A percentile compares a stretch with the other conserved stretches of the same genome.
phyloP scores from a whole-genome alignment of 176 grass and related monocot genomes.

The Eleusine coracana region DNA sequence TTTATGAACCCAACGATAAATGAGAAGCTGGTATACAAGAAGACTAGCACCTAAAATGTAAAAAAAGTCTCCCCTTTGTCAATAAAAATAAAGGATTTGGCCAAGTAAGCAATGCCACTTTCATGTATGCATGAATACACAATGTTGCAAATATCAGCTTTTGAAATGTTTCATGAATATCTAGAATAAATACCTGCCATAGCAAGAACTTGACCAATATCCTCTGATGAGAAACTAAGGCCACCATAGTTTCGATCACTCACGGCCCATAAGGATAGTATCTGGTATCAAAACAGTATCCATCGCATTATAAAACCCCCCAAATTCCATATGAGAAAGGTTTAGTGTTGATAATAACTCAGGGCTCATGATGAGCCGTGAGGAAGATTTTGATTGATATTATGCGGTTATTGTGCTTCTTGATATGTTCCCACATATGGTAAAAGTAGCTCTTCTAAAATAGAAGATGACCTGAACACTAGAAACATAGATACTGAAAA shows the following conservation, averaged over 20 bases:
- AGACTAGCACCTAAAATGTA: conserved; percentile 54
- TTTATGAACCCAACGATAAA: conserved; percentile 62
- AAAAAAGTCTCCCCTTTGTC: background rate
- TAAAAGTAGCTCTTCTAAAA: background rate
- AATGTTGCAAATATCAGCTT: conserved; percentile 6
- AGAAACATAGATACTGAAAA: background rate
- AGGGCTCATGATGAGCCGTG: background rate
- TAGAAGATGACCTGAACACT: background rate
- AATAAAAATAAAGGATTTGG: background rate
- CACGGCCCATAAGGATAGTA: conserved; percentile 75
- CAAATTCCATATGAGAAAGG: background rate
- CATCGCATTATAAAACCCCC: background rate
- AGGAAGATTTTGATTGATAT: background rate
- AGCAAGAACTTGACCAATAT: conserved; percentile 70
- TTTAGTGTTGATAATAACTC: background rate
- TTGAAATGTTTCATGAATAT: conserved; percentile 32
- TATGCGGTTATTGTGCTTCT: background rate
- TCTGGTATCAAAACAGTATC: conserved; percentile 41
- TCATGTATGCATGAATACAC: background rate
- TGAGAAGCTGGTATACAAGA: conserved; percentile 62
- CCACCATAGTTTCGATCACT: conserved; percentile 69
- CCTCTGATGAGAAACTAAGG: conserved; percentile 63
- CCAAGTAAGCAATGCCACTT: background rate
- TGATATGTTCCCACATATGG: background rate
- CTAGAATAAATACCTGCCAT: conserved; percentile 53